These are phyloP conservation scores for Trichodelitschia bisporula DNA, from an alignment of 495 filamentous ascomycete species.

Conservation along the genomic window DNA sequence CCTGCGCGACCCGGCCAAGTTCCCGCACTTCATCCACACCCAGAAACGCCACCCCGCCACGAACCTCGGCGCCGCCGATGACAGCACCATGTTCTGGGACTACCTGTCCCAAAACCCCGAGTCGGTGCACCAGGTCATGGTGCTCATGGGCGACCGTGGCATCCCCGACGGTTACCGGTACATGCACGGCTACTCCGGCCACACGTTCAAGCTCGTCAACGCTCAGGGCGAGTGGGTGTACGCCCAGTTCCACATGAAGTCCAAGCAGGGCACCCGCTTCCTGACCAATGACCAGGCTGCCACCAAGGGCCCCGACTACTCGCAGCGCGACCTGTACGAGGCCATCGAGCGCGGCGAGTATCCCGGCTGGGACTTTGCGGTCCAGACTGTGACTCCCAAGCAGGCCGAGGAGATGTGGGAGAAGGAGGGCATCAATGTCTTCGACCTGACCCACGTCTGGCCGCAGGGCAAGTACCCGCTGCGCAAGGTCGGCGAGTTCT, in stretches of 20 bases:
- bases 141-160: constrained; percentile 20
- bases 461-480: constrained; percentile 19
- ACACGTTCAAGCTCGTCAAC: constrained; percentile 20
- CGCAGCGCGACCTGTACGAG: constrained; percentile 18
- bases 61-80: constrained; percentile 15
- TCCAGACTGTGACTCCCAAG: constrained; percentile 24
- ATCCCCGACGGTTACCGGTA: constrained; percentile 20
- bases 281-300: constrained; percentile 17
- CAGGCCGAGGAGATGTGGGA: constrained; percentile 21
- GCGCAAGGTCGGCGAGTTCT: constrained; percentile 34
- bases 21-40: constrained; percentile 23
- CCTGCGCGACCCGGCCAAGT: constrained; percentile 19
- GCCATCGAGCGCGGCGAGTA: constrained; percentile 19
- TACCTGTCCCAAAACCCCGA: constrained; percentile 20
- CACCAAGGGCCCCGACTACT: constrained; percentile 18
- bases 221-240: constrained; percentile 21
- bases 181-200: constrained; percentile 20
- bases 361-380: constrained; percentile 17
- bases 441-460: constrained; percentile 20
- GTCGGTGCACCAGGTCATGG: constrained; percentile 19
- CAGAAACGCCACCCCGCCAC: constrained; percentile 20
- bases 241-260: constrained; percentile 19
- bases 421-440: constrained; percentile 20
- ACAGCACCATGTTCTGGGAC: constrained; percentile 21
- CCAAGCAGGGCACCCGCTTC: constrained; percentile 18